These are phyloP conservation scores for Scleroderma bovista DNA, from an alignment of 768 basidiomycete species.

Conservation along the genomic window DNA sequence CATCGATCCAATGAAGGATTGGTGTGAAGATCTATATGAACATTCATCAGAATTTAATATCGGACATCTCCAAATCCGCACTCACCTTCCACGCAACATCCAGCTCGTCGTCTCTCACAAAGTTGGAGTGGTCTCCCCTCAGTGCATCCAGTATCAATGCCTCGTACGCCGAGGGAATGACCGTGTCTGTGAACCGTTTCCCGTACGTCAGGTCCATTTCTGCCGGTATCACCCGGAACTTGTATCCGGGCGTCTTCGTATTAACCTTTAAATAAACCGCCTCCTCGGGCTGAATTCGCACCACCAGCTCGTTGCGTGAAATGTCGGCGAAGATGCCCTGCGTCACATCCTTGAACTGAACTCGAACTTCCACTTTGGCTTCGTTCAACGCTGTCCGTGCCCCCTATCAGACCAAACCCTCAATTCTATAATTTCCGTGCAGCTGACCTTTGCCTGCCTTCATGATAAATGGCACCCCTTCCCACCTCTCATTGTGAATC, in stretches of 20 bases:
- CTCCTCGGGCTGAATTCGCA: slow-evolving; percentile 95
- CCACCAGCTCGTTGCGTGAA: slow-evolving; percentile 93
- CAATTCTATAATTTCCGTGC: neutral
- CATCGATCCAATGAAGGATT: slow-evolving; percentile 94
- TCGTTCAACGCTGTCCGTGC: slow-evolving; percentile 78
- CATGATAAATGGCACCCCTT: slow-evolving; percentile 97
- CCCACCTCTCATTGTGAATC: slow-evolving; percentile 97
- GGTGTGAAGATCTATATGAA: slow-evolving; percentile 81
- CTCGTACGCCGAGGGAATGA: slow-evolving; percentile 97
- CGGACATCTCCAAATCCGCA: slow-evolving; percentile 1
- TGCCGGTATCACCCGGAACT: slow-evolving; percentile 85
- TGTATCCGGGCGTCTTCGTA: slow-evolving; percentile 87
- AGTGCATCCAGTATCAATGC: slow-evolving; percentile 92
- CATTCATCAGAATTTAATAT: slow-evolving; percentile 1
- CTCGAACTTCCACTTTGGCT: slow-evolving; percentile 95
- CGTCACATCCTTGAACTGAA: slow-evolving; percentile 97
- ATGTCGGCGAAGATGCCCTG: slow-evolving; percentile 96
- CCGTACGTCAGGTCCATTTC: slow-evolving; percentile 99
- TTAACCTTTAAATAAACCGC: slow-evolving; percentile 97
- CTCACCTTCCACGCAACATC: slow-evolving; percentile 96
- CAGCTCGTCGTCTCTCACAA: slow-evolving; percentile 95
- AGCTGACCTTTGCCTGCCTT: slow-evolving; percentile 93
- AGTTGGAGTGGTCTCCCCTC: slow-evolving; percentile 98
- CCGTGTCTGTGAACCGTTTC: slow-evolving; percentile 82
- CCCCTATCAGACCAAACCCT: neutral